Percentiles rank a stretch among this genome's conserved stretches.
These are phyloP conservation scores for Quercus bicolor DNA, from an alignment of 306 rosid genomes.

Conservation along the genomic window DNA sequence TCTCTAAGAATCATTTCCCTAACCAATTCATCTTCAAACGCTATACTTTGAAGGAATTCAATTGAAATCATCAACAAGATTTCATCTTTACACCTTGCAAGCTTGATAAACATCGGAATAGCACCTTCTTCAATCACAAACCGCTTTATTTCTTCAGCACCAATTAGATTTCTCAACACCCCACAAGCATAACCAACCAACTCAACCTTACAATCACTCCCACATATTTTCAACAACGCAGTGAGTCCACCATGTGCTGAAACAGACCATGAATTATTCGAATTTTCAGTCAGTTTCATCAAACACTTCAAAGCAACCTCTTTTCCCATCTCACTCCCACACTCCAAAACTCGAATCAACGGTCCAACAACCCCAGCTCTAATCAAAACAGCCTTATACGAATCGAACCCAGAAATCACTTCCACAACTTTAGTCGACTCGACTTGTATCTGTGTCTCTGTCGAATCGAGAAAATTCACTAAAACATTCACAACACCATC, in stretches of 20 bases:
- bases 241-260: slow-evolving; percentile 92
- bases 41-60: slow-evolving; percentile 53
- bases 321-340: slow-evolving; percentile 56
- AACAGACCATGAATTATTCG: slow-evolving; percentile 83
- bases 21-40: slow-evolving; percentile 61
- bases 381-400: slow-evolving; percentile 41
- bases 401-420: slow-evolving; percentile 53
- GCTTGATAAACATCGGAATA: slow-evolving; percentile 47
- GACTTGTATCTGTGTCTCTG: slow-evolving; percentile 58
- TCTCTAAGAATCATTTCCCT: slow-evolving; percentile 52
- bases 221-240: slow-evolving; percentile 61
- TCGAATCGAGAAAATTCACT: slow-evolving; percentile 52
- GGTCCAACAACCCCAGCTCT: slow-evolving; percentile 61
- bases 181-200: slow-evolving; percentile 69
- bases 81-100: slow-evolving; percentile 56
- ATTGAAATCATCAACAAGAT: slow-evolving; percentile 59
- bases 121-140: slow-evolving; percentile 81
- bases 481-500: slow-evolving; percentile 47
- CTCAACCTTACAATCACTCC: slow-evolving; percentile 39
- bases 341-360: slow-evolving; percentile 66
- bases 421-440: slow-evolving; percentile 53
- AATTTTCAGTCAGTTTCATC: slow-evolving; percentile 67
- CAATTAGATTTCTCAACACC: slow-evolving; percentile 61
- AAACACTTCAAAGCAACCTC: slow-evolving; percentile 51
- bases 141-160: slow-evolving; percentile 76